Conservation (phyloP, 2,329 filamentous ascomycete species). For the Penicillium sp. region DNA sequence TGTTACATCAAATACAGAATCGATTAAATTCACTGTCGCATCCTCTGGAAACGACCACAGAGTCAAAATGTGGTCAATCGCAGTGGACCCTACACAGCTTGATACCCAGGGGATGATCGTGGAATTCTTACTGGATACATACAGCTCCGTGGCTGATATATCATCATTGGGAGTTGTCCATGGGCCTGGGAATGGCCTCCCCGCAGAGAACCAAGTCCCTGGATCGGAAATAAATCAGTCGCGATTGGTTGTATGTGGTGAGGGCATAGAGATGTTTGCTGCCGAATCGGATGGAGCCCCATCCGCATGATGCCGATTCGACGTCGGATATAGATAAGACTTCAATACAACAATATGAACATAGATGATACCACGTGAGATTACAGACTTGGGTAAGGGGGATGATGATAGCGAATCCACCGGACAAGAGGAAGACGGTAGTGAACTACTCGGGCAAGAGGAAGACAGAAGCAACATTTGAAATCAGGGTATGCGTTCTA, state of each 20-base stretch:
- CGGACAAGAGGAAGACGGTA: background rate
- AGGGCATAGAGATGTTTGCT: constrained; percentile 49
- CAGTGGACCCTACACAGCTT: constrained; percentile 23
- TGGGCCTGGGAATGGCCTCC: constrained; percentile 7
- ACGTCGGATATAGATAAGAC: constrained; percentile 13
- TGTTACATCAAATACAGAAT: constrained; percentile 1
- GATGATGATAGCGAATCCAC: background rate
- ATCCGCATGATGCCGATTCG: constrained; percentile 10
- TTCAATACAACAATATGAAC: background rate
- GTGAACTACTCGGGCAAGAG: background rate
- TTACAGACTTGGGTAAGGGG: background rate
- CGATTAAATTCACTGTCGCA: constrained; percentile 25
- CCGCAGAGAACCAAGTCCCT: background rate
- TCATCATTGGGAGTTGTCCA: constrained; percentile 47
- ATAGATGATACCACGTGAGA: background rate
- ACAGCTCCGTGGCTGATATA: constrained; percentile 55
- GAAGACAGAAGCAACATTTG: background rate
- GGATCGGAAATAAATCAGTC: background rate
- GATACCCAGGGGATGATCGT: constrained; percentile 23
- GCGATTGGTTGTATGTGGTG: constrained; percentile 45
- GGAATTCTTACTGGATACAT: constrained; percentile 27
- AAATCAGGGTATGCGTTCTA: background rate
- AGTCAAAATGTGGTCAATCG: constrained; percentile 43
- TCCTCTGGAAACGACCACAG: constrained; percentile 47
- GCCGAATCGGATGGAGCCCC: constrained; percentile 8